These are phyloP conservation scores for Collybiopsis confluens DNA, from an alignment of 768 basidiomycete species.

Conservation along the genomic window DNA sequence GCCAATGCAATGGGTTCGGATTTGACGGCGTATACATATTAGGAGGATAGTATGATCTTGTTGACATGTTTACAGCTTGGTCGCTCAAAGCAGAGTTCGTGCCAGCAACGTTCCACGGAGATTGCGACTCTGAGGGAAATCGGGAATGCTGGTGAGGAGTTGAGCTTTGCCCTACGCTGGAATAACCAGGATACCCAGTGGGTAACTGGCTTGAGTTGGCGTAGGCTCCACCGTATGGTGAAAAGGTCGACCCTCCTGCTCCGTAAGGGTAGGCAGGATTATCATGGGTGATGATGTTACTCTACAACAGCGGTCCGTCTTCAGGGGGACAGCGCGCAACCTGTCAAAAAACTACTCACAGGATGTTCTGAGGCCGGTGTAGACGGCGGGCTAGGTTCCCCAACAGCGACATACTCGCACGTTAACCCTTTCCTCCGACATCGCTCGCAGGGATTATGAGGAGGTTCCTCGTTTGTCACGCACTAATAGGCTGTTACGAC, in stretches of 20 bases:
- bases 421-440: constrained; percentile 32
- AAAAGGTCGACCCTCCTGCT: not conserved
- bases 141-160: not conserved
- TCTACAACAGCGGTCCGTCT: not conserved
- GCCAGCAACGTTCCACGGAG: not conserved
- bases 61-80: not conserved
- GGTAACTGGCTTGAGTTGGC: not conserved
- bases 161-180: not conserved
- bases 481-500: constrained; percentile 19
- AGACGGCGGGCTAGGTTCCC: constrained; percentile 16
- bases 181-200: not conserved
- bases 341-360: constrained; percentile 4
- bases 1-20: not conserved
- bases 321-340: not conserved
- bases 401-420: constrained; percentile 41
- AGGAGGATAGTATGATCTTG: not conserved
- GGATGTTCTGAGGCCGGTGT: constrained; percentile 3
- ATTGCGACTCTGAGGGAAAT: not conserved
- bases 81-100: not conserved
- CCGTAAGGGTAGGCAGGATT: not conserved
- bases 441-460: constrained; percentile 31
- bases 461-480: constrained; percentile 21
- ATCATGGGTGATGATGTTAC: not conserved
- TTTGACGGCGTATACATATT: not conserved
- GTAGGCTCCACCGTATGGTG: not conserved